phyloP scores from a whole-genome alignment of 805 yeast species.

The Nakazawaea pomicola region DNA sequence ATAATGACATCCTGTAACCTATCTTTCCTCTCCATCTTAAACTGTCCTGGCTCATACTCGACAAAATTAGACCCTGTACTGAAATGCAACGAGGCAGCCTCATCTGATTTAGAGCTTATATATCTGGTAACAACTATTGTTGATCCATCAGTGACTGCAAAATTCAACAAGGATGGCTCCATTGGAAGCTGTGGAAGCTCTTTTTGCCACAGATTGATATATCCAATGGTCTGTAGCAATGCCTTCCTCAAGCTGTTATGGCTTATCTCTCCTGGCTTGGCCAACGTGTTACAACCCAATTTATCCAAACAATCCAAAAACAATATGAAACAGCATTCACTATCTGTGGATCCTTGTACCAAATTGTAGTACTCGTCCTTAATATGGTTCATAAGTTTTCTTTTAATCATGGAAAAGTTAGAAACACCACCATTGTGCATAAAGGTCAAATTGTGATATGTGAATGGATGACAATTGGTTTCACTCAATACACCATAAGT shows the following conservation, averaged over 20 bases:
- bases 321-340: slow-evolving; percentile 91
- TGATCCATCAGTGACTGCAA: slow-evolving; percentile 93
- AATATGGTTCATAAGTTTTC: slow-evolving; percentile 64
- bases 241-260: slow-evolving; percentile 63
- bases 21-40: slow-evolving; percentile 89
- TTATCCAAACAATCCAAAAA: slow-evolving; percentile 71
- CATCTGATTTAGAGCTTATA: slow-evolving; percentile 83
- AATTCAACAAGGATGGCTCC: slow-evolving; percentile 84
- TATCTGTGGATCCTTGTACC: slow-evolving; percentile 92
- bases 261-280: slow-evolving; percentile 40
- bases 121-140: slow-evolving; percentile 84
- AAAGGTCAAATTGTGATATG: slow-evolving; percentile 81
- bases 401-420: slow-evolving; percentile 67
- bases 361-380: slow-evolving; percentile 74
- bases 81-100: slow-evolving; percentile 94
- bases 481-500: slow-evolving; percentile 93
- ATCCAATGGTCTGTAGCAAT: slow-evolving; percentile 64
- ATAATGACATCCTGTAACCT: slow-evolving; percentile 92
- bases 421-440: slow-evolving; percentile 97
- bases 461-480: slow-evolving; percentile 96
- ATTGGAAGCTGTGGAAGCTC: slow-evolving; percentile 40
- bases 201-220: slow-evolving; percentile 75
- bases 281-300: slow-evolving; percentile 69
- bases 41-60: slow-evolving; percentile 88
- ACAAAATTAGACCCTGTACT: slow-evolving; percentile 89